Percentiles rank a stretch among this genome's conserved stretches.
Conservation (phyloP, 208 protist species). For the Leishmania guyanensis region DNA sequence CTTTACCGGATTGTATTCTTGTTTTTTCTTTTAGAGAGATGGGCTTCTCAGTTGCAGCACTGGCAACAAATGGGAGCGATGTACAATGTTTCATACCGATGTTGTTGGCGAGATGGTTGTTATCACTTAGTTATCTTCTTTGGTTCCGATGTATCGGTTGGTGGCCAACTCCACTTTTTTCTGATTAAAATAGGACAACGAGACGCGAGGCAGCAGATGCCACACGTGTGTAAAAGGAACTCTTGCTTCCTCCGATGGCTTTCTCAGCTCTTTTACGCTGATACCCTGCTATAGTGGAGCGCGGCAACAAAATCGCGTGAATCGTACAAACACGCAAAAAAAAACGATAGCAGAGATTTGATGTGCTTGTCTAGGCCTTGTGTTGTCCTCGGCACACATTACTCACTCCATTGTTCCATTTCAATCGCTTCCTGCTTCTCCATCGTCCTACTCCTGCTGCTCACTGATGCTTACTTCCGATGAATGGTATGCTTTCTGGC, state of each 20-base stretch:
- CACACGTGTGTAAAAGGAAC: background rate
- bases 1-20: background rate
- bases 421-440: background rate
- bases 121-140: background rate
- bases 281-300: background rate
- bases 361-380: background rate
- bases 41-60: background rate
- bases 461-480: background rate
- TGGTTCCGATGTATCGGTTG: background rate
- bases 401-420: background rate
- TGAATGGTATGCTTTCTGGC: background rate
- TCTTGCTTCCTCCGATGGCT: background rate
- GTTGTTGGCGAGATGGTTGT: background rate
- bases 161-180: background rate
- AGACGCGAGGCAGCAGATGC: background rate
- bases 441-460: background rate
- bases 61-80: background rate
- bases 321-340: no score
- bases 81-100: background rate
- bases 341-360: background rate
- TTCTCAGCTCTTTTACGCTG: background rate
- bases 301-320: no score
- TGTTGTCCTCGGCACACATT: background rate
- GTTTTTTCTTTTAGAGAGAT: no score
- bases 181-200: background rate